Evolutionary conservation across 306 rosid species (phyloP).

Genomic region (Prunus campanulata): DNA sequence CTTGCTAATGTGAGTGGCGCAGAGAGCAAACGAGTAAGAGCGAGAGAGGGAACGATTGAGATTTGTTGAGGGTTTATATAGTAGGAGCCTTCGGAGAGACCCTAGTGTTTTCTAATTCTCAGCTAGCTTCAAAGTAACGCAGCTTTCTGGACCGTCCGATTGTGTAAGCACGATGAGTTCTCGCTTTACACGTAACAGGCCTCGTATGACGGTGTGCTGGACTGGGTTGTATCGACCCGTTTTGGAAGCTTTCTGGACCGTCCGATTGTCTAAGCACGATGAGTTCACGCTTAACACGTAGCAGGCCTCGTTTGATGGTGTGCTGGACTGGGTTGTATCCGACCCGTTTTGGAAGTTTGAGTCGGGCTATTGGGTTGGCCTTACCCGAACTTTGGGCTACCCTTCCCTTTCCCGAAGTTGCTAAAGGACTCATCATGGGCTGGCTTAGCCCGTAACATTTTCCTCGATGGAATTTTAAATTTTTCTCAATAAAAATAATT

Average conservation of each 20-base stretch:
- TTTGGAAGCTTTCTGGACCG: constrained; percentile 20
- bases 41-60: neutral
- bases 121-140: constrained; percentile 42
- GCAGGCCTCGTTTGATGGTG: neutral
- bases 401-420: neutral
- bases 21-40: neutral
- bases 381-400: neutral
- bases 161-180: neutral
- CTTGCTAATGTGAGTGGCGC: neutral
- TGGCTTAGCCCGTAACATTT: too few relatives aligned
- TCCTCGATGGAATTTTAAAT: too few relatives aligned
- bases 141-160: constrained; percentile 41
- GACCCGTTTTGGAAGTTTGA: neutral
- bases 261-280: constrained; percentile 24
- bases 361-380: neutral
- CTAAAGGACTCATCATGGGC: too few relatives aligned
- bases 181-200: neutral
- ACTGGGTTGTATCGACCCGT: neutral
- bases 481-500: too few relatives aligned
- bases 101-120: constrained; percentile 15
- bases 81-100: neutral
- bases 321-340: neutral
- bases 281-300: neutral
- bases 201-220: neutral
- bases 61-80: constrained; percentile 14